Conservation (phyloP, 495 filamentous ascomycete genomes). For the Podospora pseudopauciseta region DNA sequence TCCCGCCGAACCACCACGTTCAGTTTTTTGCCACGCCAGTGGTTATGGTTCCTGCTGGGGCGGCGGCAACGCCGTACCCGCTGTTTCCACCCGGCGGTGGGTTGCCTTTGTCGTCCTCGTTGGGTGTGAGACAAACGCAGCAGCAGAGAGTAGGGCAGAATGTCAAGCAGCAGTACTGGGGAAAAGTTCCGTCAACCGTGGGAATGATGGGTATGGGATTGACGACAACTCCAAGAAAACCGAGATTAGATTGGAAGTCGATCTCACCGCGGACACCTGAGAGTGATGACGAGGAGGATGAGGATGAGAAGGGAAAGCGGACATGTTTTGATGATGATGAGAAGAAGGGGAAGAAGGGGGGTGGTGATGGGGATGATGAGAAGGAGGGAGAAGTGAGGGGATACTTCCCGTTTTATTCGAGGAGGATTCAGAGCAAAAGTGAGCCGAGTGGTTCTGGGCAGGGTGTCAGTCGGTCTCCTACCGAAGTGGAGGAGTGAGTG, state of each 20-base stretch:
- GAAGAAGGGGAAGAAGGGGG: background rate
- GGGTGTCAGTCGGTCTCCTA: background rate
- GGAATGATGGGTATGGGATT: background rate
- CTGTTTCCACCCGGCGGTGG: constrained; percentile 11
- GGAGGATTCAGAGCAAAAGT: constrained; percentile 35
- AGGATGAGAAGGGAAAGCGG: background rate
- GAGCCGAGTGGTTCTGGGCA: constrained; percentile 23
- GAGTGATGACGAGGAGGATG: background rate
- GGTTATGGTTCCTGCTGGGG: constrained; percentile 15
- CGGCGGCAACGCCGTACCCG: constrained; percentile 10
- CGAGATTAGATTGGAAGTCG: background rate
- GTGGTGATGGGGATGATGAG: background rate
- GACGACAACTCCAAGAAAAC: background rate
- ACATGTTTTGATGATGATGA: background rate
- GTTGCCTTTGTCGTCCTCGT: background rate
- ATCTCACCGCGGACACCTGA: background rate
- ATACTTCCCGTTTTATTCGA: constrained; percentile 27
- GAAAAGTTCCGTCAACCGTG: background rate
- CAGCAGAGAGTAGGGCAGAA: background rate
- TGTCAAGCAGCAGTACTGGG: background rate
- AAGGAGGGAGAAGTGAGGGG: constrained; percentile 13
- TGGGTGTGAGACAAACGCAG: background rate
- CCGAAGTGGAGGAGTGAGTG: background rate
- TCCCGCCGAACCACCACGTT: constrained; percentile 3
- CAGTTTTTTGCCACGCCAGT: constrained; percentile 25